Base-by-base conservation (phyloP, 2,329 filamentous ascomycete genomes). In the Ophiocordyceps camponoti-leonardi region DNA sequence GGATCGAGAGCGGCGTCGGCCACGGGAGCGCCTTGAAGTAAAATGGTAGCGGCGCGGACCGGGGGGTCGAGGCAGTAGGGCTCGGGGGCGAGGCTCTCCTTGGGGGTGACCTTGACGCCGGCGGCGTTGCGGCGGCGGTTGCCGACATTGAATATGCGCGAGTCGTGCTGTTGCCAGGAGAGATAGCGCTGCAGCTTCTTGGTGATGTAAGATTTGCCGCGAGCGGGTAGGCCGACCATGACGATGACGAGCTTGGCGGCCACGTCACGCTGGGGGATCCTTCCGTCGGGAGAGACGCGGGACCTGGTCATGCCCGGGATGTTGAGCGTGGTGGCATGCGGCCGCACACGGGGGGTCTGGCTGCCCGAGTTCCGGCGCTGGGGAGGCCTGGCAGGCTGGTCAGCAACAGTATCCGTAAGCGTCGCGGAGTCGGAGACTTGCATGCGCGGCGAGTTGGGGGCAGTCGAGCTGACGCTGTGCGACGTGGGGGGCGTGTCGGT, bases 141-240 rank as follows among this genome's bases (percentile, higher is more conserved):
- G 49, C 92, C 92, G 35, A 98, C 92, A 56, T 98, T 98, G 76
- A 98, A 98, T 54, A 98, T 95, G 53, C 75, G 77, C 13, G 88
- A 92, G 57, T 94, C 86, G 64, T 98, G 90, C 59, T 98, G 92
- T 57, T 95, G 79, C 92, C 92, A 98, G 44, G 93, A 90, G 44
- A 98, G 68, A 60, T 96, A 98, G 49, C 92, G 77, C 48, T 92
- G 84, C 50, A 98, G 76, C 67, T 98, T 98, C 71, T 96, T 96
- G 49, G 92, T 96, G 56, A 98, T 94, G 65, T 98, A 98, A 46
- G 88, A 95, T 67, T 98, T 98, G 59, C 92, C 92, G 56, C 92
- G 75, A 11, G 92, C 92, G 3, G 92, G 92, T 55, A 98, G 68
- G 51, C 92, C 92, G 49, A 98, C 92, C 92, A 98, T 98, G 61